Conservation (phyloP, 306 rosid genomes). For the Cicer chorassanicum region DNA sequence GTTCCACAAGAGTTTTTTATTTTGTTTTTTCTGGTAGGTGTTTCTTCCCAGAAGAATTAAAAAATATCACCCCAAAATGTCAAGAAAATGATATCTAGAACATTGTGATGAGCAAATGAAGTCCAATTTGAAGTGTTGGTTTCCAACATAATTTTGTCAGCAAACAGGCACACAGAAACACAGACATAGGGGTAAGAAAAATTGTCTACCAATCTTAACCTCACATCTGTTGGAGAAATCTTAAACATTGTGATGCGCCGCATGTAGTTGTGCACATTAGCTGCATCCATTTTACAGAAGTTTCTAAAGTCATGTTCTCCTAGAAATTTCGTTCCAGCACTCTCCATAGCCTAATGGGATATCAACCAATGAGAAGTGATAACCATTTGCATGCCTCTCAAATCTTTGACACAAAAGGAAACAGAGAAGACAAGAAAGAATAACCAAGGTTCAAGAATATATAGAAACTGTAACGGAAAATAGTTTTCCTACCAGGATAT, state of each 20-base stretch:
- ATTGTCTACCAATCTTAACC: slow-evolving; percentile 77
- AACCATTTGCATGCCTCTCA: slow-evolving; percentile 30
- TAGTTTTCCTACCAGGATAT: slow-evolving; percentile 58
- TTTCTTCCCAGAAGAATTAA: slow-evolving; percentile 18
- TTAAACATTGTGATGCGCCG: slow-evolving; percentile 62
- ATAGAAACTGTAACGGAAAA: slow-evolving; percentile 30
- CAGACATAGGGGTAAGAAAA: slow-evolving; percentile 44
- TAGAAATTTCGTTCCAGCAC: slow-evolving; percentile 67
- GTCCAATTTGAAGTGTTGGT: slow-evolving; percentile 55
- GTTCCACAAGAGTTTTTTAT: not conserved
- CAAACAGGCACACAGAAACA: slow-evolving; percentile 14
- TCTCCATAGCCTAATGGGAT: slow-evolving; percentile 79
- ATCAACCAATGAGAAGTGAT: slow-evolving; percentile 38
- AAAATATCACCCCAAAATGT: not conserved
- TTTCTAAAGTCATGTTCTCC: slow-evolving; percentile 97
- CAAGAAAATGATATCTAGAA: slow-evolving; percentile 38
- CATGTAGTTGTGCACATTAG: slow-evolving; percentile 86
- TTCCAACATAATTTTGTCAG: slow-evolving; percentile 50
- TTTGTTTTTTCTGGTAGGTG: not conserved
- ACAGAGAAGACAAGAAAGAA: slow-evolving; percentile 29
- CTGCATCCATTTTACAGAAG: slow-evolving; percentile 97
- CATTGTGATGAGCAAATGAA: slow-evolving; percentile 47
- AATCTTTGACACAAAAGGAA: slow-evolving; percentile 35
- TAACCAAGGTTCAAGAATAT: slow-evolving; percentile 30
- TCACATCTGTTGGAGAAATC: slow-evolving; percentile 75